A percentile compares a stretch with the other conserved stretches of the same genome.
phyloP scores from a whole-genome alignment of 176 grass and related monocot species.

The Dactylis glomerata region DNA sequence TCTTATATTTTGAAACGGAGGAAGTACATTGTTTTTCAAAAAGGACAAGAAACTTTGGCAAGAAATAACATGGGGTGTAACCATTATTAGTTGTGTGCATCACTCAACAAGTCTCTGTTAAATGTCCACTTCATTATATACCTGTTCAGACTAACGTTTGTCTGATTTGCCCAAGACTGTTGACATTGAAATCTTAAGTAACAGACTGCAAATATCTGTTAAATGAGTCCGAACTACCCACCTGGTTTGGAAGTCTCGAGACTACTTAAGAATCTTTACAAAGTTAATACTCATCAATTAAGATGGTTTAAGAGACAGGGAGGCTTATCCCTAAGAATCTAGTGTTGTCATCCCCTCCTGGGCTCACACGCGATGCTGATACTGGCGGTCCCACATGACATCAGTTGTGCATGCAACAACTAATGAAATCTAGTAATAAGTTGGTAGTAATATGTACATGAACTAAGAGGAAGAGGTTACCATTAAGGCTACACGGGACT shows the following conservation, averaged over 20 bases:
- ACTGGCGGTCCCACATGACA: neutral
- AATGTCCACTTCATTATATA: neutral
- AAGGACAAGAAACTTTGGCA: neutral
- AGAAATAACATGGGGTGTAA: neutral
- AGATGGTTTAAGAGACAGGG: neutral
- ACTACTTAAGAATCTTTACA: neutral
- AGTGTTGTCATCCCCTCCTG: neutral
- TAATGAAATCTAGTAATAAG: neutral
- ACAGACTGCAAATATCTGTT: neutral
- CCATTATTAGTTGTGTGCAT: neutral
- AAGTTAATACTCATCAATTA: neutral
- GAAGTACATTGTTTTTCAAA: neutral
- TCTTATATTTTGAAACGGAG: no score
- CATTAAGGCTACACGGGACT: neutral
- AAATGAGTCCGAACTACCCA: neutral
- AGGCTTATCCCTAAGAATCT: neutral
- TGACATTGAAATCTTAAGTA: neutral
- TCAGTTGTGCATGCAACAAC: neutral
- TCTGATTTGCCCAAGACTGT: neutral
- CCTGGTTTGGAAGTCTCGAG: neutral
- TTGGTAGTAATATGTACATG: neutral
- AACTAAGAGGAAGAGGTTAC: neutral
- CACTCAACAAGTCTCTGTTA: neutral
- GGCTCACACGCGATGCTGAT: neutral
- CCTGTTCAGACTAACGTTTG: neutral